Evolutionary conservation across 2,329 filamentous ascomycete species (phyloP), one percentile per base, ranked within the genome.

Genomic region (Mariannaea elegans): DNA sequence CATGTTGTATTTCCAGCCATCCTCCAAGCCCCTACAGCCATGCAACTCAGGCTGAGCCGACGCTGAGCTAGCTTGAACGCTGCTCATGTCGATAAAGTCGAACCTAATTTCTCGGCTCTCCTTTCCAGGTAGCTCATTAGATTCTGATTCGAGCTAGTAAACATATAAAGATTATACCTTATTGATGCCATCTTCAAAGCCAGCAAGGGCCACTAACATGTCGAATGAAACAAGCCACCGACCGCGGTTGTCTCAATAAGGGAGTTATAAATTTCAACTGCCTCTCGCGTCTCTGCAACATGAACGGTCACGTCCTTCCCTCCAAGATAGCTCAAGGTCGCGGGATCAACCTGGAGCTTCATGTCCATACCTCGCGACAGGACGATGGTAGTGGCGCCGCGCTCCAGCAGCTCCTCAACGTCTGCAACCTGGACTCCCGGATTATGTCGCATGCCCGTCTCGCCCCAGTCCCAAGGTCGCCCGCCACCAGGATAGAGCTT

Each of bases 401-500:
- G 39, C 21, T 52, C 16, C 8, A 61, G 19, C 13, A 61, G 53
- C 24, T 61, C 59, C 8, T 61, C 59, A 27, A 61, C 47, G 36
- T 61, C 59, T 7, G 36, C 41, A 23, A 58, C 13, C 34, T 45
- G 53, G n/a, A 61, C 38, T 3, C 55, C 55, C n/a, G 55, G 47
- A 12, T 19, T 58, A 31, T 58, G 55, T 27, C 55, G 42, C 18
- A 31, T 61, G 13, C 53, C 53, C 13, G 59, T 61, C 38, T 61
- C 59, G 16, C 47, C 18, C 59, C 59, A 61, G 32, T 61, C 53
- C 59, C 59, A 61, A 16, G 38, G 24, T 14, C 59, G 42, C 14
- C 59, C 59, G 21, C 59, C 59, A 16, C 53, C 48, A 10, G 59
- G 53, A 12, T 57, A 61, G 12, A 61, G 59, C 59, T 57, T 61